Conservation (phyloP, 2,329 filamentous ascomycete genomes). For the Uncinocarpus reesii region DNA sequence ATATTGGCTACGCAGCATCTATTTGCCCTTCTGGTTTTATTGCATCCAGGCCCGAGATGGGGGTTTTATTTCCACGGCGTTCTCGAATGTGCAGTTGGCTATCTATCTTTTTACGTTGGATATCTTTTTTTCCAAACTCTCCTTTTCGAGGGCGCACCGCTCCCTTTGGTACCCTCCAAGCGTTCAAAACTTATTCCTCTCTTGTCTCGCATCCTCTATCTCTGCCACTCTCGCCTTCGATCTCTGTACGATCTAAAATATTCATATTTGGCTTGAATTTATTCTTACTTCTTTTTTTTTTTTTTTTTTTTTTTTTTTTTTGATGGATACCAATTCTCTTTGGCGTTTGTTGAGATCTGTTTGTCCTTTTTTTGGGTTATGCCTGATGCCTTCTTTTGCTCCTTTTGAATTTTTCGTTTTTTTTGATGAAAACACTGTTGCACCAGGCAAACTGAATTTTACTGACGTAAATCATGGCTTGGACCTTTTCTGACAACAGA, state of each 20-base stretch:
- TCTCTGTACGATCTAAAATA: conserved; percentile 5
- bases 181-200: not conserved
- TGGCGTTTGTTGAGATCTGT: not conserved
- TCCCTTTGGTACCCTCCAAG: not conserved
- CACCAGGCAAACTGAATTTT: not conserved
- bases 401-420: not conserved
- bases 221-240: not conserved
- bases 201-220: not conserved
- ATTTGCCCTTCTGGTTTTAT: not conserved
- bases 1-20: not conserved
- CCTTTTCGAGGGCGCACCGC: not conserved
- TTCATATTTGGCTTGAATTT: not conserved
- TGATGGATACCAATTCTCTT: conserved; percentile 6
- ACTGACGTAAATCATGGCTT: not conserved
- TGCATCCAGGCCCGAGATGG: not conserved
- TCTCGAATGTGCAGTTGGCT: not conserved
- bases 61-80: not conserved
- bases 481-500: not conserved
- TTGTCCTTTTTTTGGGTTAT: not conserved
- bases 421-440: not conserved
- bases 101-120: not conserved
- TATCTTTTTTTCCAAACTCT: not conserved
- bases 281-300: conserved; percentile 3
- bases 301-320: not conserved
- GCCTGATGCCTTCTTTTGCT: not conserved